These are phyloP conservation scores for Jaenimonas drosophilae DNA, from an alignment of 208 protist genomes.

Conservation along the genomic window DNA sequence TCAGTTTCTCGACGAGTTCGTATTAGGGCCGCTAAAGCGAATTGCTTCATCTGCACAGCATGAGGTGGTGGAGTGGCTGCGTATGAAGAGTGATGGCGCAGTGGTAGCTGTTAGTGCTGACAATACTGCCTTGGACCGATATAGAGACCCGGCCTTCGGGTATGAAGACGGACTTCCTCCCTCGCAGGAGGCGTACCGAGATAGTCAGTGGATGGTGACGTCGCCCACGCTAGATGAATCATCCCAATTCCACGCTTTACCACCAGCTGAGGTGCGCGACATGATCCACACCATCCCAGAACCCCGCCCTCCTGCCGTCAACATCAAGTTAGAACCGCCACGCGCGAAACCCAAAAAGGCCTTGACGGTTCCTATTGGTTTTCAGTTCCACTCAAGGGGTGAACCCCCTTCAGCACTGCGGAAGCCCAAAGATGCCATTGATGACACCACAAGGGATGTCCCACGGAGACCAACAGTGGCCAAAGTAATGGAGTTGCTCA, in stretches of 20 bases:
- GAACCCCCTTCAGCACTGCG: no score
- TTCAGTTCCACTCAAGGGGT: slow-evolving; percentile 20
- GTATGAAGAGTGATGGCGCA: slow-evolving; percentile 6
- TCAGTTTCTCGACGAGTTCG: slow-evolving; percentile 25
- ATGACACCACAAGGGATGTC: no score
- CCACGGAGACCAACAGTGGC: no score
- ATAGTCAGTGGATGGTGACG: no score
- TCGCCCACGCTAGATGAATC: neutral
- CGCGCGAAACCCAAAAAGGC: neutral
- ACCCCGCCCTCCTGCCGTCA: slow-evolving; percentile 30
- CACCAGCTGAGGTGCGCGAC: slow-evolving; percentile 59
- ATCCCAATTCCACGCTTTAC: slow-evolving; percentile 8
- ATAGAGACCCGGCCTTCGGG: no score
- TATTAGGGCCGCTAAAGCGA: slow-evolving; percentile 16
- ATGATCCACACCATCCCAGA: slow-evolving; percentile 64
- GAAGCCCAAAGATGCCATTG: neutral
- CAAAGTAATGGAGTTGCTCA: no score
- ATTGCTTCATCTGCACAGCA: slow-evolving; percentile 12
- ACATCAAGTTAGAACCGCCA: slow-evolving; percentile 8
- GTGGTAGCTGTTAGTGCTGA: slow-evolving; percentile 5
- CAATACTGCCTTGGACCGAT: neutral
- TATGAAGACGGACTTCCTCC: neutral
- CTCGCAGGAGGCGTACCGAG: neutral
- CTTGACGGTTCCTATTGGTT: slow-evolving; percentile 13
- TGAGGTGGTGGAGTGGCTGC: slow-evolving; percentile 27